Base-by-base conservation (phyloP, 495 filamentous ascomycete species). In the Trichoderma gamsii region DNA sequence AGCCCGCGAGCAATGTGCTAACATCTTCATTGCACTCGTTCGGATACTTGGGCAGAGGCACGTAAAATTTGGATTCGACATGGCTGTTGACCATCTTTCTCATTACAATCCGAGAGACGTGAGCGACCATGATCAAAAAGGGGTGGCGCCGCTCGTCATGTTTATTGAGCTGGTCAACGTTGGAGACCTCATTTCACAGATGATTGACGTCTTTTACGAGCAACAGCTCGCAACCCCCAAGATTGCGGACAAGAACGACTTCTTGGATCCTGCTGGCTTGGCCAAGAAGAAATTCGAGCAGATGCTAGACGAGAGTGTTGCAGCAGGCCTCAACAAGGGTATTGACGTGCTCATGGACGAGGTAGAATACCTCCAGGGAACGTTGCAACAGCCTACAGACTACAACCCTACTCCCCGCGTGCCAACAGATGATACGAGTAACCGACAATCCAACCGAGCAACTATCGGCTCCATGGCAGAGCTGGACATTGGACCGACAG, bases 261-360 rank as follows among this genome's bases (percentile, higher is more conserved):
- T 98, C 73, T 79, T 99, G 43, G 91, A 95, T 73, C 92, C 93
- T 5, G 91, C 93, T 0, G 89, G 88, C 23, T 88, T 96, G 70
- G 93, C 94, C 72, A 99, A 99, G 85, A 98, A 97, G 79, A 92
- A 90, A 63, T 99, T 99, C 69, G 96, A 99, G 81, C 93, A 98
- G 77, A 97, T 97, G 90, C 88, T 99, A 12, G 96, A 99, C 74
- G 96, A 98, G 78, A 89, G 91, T 65, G 96, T 99, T 25, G 96
- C 96, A 1, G 92, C 95, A 35, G 96, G 96, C 9, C 79, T 99
- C 70, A 97, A 97, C 75, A 96, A 95, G 79, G 96, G 96, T 66
- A 97, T 99, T 71, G 93, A 98, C 73, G 96, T 97, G 35, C 85
- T 99, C 64, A 97, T 99, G 89, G 92, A 95, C 71, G 96, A 99